A percentile compares a stretch with the other conserved stretches of the same genome.
phyloP scores from a whole-genome alignment of 176 grass and related monocot genomes.

The Aegilops bicornis region DNA sequence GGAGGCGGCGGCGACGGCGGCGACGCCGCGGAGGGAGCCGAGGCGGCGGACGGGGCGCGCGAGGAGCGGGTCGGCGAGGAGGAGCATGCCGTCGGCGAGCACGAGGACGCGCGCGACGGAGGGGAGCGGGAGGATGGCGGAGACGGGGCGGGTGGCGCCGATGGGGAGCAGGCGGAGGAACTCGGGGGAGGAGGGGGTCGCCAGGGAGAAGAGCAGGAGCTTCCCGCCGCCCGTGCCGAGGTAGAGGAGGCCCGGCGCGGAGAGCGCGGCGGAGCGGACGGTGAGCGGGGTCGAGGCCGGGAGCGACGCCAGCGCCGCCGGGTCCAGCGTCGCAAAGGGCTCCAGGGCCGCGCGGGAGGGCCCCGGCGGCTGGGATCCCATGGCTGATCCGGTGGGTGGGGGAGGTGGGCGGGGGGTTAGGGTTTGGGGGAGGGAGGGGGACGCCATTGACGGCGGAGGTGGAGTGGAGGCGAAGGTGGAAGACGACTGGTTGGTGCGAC shows the following conservation, averaged over 20 bases:
- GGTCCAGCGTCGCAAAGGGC: constrained; percentile 65
- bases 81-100: constrained; percentile 61
- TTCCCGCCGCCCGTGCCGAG: constrained; percentile 91
- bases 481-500: constrained; percentile 29
- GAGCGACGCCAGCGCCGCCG: constrained; percentile 61
- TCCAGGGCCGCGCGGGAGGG: constrained; percentile 53
- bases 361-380: constrained; percentile 34
- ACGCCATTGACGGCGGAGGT: neutral
- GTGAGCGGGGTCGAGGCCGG: constrained; percentile 64
- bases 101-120: constrained; percentile 65
- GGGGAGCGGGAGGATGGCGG: constrained; percentile 64
- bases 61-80: constrained; percentile 66
- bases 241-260: constrained; percentile 59
- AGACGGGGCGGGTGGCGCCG: constrained; percentile 47
- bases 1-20: constrained; percentile 51
- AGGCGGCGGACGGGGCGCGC: constrained; percentile 67
- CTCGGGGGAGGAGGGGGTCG: constrained; percentile 24
- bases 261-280: constrained; percentile 66
- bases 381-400: neutral
- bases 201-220: constrained; percentile 68
- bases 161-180: constrained; percentile 65
- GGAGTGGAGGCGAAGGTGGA: constrained; percentile 29
- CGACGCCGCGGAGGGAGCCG: constrained; percentile 61
- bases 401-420: neutral
- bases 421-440: neutral